Conservation (phyloP, 164 flowering plant genomes). For the Kalanchoe fedtschenkoi region DNA sequence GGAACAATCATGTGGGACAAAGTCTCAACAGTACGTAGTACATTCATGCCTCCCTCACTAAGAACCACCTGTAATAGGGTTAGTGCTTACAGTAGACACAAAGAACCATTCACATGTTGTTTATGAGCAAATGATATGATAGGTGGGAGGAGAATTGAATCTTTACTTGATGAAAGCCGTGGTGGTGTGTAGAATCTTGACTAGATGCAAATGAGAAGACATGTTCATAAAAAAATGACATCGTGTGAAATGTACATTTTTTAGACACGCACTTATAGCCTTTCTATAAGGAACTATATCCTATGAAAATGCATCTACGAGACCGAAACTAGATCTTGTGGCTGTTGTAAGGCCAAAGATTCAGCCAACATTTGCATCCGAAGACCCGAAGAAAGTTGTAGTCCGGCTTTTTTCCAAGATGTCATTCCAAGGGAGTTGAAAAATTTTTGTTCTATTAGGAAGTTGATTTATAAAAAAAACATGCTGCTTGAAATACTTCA, state of each 20-base stretch:
- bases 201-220: too few relatives aligned
- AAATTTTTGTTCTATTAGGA: background rate
- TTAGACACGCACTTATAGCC: slow-evolving; percentile 2
- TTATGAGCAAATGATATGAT: too few relatives aligned
- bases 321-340: slow-evolving; percentile 7
- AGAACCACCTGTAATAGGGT: too few relatives aligned
- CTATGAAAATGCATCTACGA: slow-evolving; percentile 3
- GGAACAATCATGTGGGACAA: too few relatives aligned
- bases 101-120: too few relatives aligned
- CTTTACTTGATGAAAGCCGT: too few relatives aligned
- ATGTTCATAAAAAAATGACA: too few relatives aligned
- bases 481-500: background rate
- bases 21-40: too few relatives aligned
- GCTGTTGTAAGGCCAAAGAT: background rate
- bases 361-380: slow-evolving; percentile 2
- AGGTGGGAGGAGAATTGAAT: too few relatives aligned
- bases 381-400: background rate
- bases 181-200: too few relatives aligned
- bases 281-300: background rate
- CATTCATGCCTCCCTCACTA: too few relatives aligned
- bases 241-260: background rate
- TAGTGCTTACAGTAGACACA: too few relatives aligned
- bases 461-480: background rate
- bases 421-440: background rate
- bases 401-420: background rate